phyloP scores from a whole-genome alignment of 108 stramenopile genomes.

The Thalassiosira profunda region DNA sequence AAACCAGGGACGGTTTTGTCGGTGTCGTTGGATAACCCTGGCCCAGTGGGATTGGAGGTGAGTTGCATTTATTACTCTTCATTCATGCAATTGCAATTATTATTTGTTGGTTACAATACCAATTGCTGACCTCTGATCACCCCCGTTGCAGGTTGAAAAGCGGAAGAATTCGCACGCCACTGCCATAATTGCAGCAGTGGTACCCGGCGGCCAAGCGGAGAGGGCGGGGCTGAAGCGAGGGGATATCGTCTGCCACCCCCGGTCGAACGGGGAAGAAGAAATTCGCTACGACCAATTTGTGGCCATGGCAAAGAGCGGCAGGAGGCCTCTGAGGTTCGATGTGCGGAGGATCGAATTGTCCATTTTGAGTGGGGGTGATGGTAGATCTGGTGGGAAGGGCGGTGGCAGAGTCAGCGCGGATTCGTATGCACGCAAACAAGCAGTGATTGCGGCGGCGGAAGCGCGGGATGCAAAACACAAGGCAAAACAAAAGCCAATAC shows the following conservation, averaged over 20 bases:
- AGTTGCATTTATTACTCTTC: too few relatives aligned
- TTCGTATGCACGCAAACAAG: constrained; percentile 66
- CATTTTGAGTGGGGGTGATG: constrained; percentile 23
- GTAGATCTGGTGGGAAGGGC: constrained; percentile 10
- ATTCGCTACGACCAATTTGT: constrained; percentile 77
- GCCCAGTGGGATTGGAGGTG: constrained; percentile 68
- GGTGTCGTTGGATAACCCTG: constrained; percentile 52
- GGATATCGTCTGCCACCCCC: constrained; percentile 78
- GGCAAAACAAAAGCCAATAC: constrained; percentile 54
- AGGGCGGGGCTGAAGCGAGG: constrained; percentile 69
- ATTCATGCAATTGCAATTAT: too few relatives aligned
- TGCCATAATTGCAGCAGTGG: constrained; percentile 65
- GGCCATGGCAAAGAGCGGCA: constrained; percentile 43
- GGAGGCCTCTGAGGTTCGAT: constrained; percentile 65
- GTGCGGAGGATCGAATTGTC: constrained; percentile 50
- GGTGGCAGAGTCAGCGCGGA: constrained; percentile 51
- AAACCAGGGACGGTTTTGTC: constrained; percentile 62
- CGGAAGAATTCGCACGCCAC: constrained; percentile 48
- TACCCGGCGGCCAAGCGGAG: constrained; percentile 61
- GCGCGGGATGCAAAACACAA: constrained; percentile 79
- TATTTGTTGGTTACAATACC: too few relatives aligned
- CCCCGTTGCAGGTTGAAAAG: constrained; percentile 47
- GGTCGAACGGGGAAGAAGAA: constrained; percentile 70
- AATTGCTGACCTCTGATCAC: too few relatives aligned
- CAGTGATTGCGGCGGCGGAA: constrained; percentile 87